These are phyloP conservation scores for Cladophialophora psammophila DNA, from an alignment of 2,329 filamentous ascomycete genomes.

Conservation along the genomic window DNA sequence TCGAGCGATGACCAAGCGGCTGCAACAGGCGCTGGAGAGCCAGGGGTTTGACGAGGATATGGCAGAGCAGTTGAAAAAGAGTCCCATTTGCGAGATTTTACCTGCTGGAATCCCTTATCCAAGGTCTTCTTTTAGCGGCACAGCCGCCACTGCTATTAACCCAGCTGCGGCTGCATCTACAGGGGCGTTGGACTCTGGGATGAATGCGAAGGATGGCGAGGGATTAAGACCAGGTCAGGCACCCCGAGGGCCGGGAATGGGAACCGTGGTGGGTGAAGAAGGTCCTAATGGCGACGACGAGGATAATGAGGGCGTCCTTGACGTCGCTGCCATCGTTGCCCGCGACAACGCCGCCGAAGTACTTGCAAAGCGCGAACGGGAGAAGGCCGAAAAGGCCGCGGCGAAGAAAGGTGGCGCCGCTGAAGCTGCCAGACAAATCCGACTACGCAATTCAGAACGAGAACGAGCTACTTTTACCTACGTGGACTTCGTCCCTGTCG, in stretches of 20 bases:
- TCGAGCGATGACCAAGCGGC: constrained; percentile 79
- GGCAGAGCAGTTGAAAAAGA: constrained; percentile 71
- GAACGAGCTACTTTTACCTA: constrained; percentile 67
- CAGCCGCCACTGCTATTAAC: constrained; percentile 52
- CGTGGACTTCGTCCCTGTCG: constrained; percentile 64
- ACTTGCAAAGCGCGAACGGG: constrained; percentile 68
- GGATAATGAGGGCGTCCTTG: constrained; percentile 68
- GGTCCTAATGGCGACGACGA: constrained; percentile 53
- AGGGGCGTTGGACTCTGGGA: constrained; percentile 57
- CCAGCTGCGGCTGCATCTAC: constrained; percentile 65
- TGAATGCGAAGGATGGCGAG: constrained; percentile 48
- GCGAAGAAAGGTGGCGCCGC: constrained; percentile 60
- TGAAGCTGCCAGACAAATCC: constrained; percentile 56
- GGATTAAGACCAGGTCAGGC: constrained; percentile 52
- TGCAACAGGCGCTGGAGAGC: constrained; percentile 69
- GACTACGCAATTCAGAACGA: constrained; percentile 66
- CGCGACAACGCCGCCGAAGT: constrained; percentile 69
- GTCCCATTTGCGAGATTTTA: constrained; percentile 68
- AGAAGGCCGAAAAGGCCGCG: constrained; percentile 64
- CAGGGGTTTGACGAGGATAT: constrained; percentile 67
- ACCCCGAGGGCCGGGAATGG: constrained; percentile 62
- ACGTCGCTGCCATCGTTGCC: constrained; percentile 70
- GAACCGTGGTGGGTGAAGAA: constrained; percentile 63
- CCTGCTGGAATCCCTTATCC: constrained; percentile 62
- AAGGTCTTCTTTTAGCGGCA: constrained; percentile 47